Conservation (phyloP, 1,284 basidiomycete genomes). For the Calocybe gambosa region DNA sequence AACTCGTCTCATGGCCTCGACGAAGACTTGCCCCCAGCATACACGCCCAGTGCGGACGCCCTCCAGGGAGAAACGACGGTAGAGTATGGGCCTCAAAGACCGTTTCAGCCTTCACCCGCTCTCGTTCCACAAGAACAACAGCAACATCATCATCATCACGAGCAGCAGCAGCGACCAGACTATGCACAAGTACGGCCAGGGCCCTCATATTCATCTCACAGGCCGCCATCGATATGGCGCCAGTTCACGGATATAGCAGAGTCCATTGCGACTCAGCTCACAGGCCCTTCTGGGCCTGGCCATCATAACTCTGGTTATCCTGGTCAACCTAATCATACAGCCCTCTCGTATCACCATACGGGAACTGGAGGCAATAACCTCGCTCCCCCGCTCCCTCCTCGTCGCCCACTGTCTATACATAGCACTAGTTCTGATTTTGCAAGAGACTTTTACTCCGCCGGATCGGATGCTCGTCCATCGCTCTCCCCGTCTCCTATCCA, state of each 20-base stretch:
- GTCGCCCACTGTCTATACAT: conserved; percentile 14
- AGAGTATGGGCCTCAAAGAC: conserved; percentile 53
- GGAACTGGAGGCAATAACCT: neutral
- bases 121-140: conserved; percentile 11
- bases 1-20: conserved; percentile 6
- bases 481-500: conserved; percentile 6
- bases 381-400: conserved; percentile 13
- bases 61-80: conserved; percentile 53
- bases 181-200: neutral
- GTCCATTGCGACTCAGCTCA: conserved; percentile 14
- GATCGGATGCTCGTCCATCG: conserved; percentile 27
- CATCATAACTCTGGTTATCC: conserved; percentile 7
- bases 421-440: conserved; percentile 41
- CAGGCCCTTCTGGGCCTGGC: conserved; percentile 6
- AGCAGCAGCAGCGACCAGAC: neutral
- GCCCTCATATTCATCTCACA: conserved; percentile 9
- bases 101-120: conserved; percentile 46
- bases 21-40: conserved; percentile 61
- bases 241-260: conserved; percentile 20
- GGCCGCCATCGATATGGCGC: conserved; percentile 6
- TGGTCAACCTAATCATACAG: conserved; percentile 13
- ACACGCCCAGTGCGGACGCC: conserved; percentile 49
- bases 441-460: conserved; percentile 43
- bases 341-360: conserved; percentile 7
- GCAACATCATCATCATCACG: neutral